Evolutionary conservation across 768 basidiomycete species (phyloP), one percentile per base, ranked within the genome.

Genomic region (Astraeus odoratus): DNA sequence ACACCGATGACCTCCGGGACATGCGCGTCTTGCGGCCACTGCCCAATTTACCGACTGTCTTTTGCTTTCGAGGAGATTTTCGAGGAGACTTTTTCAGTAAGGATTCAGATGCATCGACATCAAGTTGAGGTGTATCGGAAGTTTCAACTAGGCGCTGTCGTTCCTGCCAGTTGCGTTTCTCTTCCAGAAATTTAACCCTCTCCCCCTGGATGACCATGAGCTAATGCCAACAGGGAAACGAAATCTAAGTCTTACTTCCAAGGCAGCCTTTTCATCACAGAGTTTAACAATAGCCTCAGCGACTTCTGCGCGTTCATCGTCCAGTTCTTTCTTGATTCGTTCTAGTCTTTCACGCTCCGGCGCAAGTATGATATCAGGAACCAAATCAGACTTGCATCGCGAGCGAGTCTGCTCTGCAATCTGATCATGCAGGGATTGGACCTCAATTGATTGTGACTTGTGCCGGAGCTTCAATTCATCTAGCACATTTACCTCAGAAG

Each of bases 101-200:
- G 49, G 66, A 44, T 40, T 54, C 47, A 12, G 43, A 57, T 37
- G n/a, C 25, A 35, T 39, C 39, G 44, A 42, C 5, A 60, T 57
- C 9, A 5, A 38, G 23, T 29, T 13, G 35, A 60, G 60, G 26
- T 31, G 37, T 24, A 16, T 57, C 51, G 9, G 69, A 70, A 18
- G 3, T 76, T 64, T 37, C 71, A 3, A 80, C 68, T 72, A 85
- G 80, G n/a, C n/a, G n/a, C 57, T 67, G 67, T 38, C 82, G 72
- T 1, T 79, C 75, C 46, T 81, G 73, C 85, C 82, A 86, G n/a
- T 73, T 66, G n/a, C 81, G 74, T 55, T 77, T 83, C 58, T 88
- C 86, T 50, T 87, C 83, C 39, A 75, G 35, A 33, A 87, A 70
- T 44, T 70, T 72, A 22, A 78, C 56, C 18, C 77, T 73, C 55